Base-by-base conservation (phyloP, 2,329 filamentous ascomycete species). In the Rhinocladiella similis region DNA sequence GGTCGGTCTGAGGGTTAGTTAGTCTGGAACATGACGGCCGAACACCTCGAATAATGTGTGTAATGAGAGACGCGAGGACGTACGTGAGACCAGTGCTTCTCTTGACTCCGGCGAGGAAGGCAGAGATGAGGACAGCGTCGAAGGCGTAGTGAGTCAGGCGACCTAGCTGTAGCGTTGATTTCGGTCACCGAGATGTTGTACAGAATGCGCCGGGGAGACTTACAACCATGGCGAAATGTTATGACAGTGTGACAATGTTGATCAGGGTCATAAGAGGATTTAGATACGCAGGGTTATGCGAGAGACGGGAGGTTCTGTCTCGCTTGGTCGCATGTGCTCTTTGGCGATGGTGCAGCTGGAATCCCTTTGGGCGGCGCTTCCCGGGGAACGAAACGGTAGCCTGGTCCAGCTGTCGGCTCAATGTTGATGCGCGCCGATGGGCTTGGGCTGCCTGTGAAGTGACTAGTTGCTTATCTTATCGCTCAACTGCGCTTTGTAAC, bases 1-100 rank as follows among this genome's bases (percentile, higher is more conserved):
- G 75, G 83, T 62, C 46, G 65, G 65, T 49, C 65, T 66, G 38
- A 56, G 59, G 46, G 64, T 65, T 63, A 66, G 63, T 65, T 56
- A 65, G 64, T 63, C 57, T 55, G 55, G 38, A 56, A 20, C 29
- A 35, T 10, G 16, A 22, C 13, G 22, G 10, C 18, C n/a, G 50
- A 18, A 35, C 5, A n/a, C 29, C 10, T 9, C 29, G 18, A 36
- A 3, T 18, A 19, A 5, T 66, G 69, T 63, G 64, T 63, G 63
- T 13, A 39, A 63, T 70, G 72, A 73, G 70, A 67, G 62, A 60
- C 57, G 66, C 77, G 83, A 75, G 83, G 80, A 88, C 90, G 84
- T 89, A 99, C 94, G 92, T 97, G 77, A 99, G 82, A 69, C 94
- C 94, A 60, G 94, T 97, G 63, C 93, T 97, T 67, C 94, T 91